phyloP scores from a whole-genome alignment of 495 filamentous ascomycete genomes.

The Neurospora sp. region DNA sequence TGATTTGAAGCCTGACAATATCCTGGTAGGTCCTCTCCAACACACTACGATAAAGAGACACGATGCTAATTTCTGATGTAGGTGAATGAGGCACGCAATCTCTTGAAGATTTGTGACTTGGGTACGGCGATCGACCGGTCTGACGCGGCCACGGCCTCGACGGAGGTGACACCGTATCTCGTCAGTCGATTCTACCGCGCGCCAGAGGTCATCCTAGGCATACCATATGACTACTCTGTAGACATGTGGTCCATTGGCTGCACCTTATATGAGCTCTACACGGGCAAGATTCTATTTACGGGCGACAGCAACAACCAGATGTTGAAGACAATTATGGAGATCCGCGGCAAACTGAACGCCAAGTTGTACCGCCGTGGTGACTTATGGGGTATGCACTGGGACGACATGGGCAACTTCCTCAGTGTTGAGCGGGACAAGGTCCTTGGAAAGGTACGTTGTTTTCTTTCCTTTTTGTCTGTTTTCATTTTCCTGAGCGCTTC shows the following conservation, averaged over 20 bases:
- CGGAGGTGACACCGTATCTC: slow-evolving; percentile 84
- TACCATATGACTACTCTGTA: slow-evolving; percentile 85
- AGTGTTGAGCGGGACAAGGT: slow-evolving; percentile 78
- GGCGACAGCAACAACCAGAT: slow-evolving; percentile 97
- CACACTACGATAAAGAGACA: neutral
- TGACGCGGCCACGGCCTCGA: slow-evolving; percentile 52
- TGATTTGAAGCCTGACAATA: slow-evolving; percentile 95
- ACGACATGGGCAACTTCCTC: slow-evolving; percentile 75
- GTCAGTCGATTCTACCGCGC: slow-evolving; percentile 96
- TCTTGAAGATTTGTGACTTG: slow-evolving; percentile 91
- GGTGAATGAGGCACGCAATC: slow-evolving; percentile 73
- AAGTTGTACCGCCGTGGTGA: slow-evolving; percentile 76
- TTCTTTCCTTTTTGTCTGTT: slow-evolving; percentile 11
- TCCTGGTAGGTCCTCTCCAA: slow-evolving; percentile 44
- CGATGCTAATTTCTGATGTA: slow-evolving; percentile 11
- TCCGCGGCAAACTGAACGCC: slow-evolving; percentile 80
- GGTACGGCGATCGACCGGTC: slow-evolving; percentile 84
- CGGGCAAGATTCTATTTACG: slow-evolving; percentile 92
- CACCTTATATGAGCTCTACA: slow-evolving; percentile 93
- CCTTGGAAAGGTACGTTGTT: slow-evolving; percentile 56
- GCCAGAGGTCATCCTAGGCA: slow-evolving; percentile 93
- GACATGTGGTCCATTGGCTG: slow-evolving; percentile 98
- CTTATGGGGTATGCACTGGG: slow-evolving; percentile 68
- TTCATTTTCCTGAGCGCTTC: neutral
- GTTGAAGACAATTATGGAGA: slow-evolving; percentile 92